Evolutionary conservation across 306 rosid genomes (phyloP).

Genomic region (Trifolium dubium): DNA sequence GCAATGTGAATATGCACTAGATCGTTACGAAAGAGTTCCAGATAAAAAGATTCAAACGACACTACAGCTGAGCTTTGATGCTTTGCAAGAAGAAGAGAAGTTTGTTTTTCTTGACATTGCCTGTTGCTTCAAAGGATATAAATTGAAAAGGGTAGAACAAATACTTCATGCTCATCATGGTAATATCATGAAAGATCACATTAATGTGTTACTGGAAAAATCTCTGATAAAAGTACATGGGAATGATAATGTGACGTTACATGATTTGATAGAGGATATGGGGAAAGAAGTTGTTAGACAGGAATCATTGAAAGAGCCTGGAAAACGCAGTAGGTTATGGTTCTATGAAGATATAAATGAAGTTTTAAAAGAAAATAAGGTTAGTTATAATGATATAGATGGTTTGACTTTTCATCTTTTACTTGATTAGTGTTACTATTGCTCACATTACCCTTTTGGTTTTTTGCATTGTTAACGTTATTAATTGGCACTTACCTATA

Average conservation of each 20-base stretch:
- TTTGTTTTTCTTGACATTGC: conserved; percentile 36
- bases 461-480: too few species aligned
- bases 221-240: conserved; percentile 5
- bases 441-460: not conserved
- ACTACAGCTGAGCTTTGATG: conserved; percentile 38
- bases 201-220: not conserved
- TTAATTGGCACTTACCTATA: too few species aligned
- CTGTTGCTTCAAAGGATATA: not conserved
- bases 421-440: not conserved
- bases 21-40: conserved; percentile 14
- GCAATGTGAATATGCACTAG: conserved; percentile 9
- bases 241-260: not conserved
- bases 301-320: not conserved
- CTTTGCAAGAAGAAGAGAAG: conserved; percentile 27
- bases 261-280: conserved; percentile 3
- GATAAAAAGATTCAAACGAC: not conserved
- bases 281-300: conserved; percentile 18
- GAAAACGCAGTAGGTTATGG: conserved; percentile 17
- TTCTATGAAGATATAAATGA: not conserved
- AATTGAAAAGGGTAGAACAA: not conserved
- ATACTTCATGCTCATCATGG: conserved; percentile 22
- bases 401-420: not conserved
- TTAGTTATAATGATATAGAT: not conserved
- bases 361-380: conserved; percentile 8
- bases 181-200: not conserved